Evolutionary conservation across 441 rosid genomes (phyloP), one percentile per base, ranked within the genome.

Genomic region (Eruca vesicaria): DNA sequence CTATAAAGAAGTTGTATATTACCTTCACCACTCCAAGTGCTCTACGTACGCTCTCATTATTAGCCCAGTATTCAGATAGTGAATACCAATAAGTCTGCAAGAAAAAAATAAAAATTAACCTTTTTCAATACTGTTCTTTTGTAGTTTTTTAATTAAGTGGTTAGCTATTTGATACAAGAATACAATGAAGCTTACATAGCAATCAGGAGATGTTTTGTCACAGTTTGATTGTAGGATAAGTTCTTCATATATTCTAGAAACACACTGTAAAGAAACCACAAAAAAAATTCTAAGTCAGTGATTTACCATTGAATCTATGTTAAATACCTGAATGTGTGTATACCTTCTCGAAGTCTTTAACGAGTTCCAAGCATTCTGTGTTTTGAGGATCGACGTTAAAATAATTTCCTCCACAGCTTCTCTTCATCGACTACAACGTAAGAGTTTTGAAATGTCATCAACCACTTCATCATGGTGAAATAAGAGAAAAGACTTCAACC

Each of bases 1-100:
- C 19, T 58, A 29, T 10, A 23, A 63, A 52, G 28, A 29, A 29
- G 16, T 21, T 72, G n/a, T 75, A 29, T 29, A 29, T 29, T 29
- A 88, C 95, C 88, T 88, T 57, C 58, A 81, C 70, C 9, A 88
- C 61, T 6, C 80, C 69, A 41, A 92, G 88, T 14, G 93, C 89
- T 26, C 71, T 68, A 0, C 71, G 87, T 18, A 92, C 96, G 7
- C 65, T 72, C 12, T 80, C 72, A 21, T 86, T 73, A 19, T 92
- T 84, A 6, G 55, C 82, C 96, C 97, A 90, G 1, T 74, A 73
- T 3, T 33, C 7, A 21, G 82, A 66, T 1, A 91, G 78, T 41
- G 74, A 19, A 76, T 75, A 67, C 2, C 55, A 32, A 7, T 81
- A 86, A 60, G 35, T 14, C 94, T 91, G 67, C 15, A 41, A 18